Conservation (phyloP, 768 basidiomycete species). For the Amylocystis lapponica region DNA sequence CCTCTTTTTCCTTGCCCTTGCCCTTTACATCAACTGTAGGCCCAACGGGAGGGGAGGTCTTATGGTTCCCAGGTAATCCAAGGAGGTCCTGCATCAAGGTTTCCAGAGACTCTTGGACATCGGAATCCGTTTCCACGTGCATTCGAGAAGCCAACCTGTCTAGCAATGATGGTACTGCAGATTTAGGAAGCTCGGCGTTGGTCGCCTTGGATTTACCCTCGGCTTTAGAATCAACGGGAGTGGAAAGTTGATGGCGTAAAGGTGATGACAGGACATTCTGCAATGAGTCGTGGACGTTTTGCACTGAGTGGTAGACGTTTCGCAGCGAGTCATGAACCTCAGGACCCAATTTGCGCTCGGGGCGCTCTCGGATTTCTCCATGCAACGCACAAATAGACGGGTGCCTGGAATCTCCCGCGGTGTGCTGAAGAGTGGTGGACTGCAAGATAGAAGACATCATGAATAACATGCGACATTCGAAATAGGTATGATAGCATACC, state of each 20-base stretch:
- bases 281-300: not conserved
- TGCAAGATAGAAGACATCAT: too few species aligned
- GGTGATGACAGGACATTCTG: slow-evolving; percentile 2
- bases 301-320: not conserved
- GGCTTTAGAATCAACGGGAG: slow-evolving; percentile 11
- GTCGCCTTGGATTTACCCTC: slow-evolving; percentile 18
- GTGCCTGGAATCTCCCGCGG: too few species aligned
- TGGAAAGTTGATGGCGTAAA: not conserved
- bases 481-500: too few species aligned
- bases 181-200: too few species aligned
- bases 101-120: slow-evolving; percentile 8
- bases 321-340: not conserved
- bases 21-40: not conserved
- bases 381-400: too few species aligned
- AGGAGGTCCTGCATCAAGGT: slow-evolving; percentile 14
- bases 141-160: too few species aligned
- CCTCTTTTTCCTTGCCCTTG: not conserved
- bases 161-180: too few species aligned
- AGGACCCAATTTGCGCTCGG: not conserved
- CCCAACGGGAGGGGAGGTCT: not conserved
- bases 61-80: not conserved
- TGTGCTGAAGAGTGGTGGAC: too few species aligned
- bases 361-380: not conserved
- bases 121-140: slow-evolving; percentile 13
- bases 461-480: too few species aligned